Base-by-base conservation (phyloP, 2,329 filamentous ascomycete species). In the Thielaviopsis populi region DNA sequence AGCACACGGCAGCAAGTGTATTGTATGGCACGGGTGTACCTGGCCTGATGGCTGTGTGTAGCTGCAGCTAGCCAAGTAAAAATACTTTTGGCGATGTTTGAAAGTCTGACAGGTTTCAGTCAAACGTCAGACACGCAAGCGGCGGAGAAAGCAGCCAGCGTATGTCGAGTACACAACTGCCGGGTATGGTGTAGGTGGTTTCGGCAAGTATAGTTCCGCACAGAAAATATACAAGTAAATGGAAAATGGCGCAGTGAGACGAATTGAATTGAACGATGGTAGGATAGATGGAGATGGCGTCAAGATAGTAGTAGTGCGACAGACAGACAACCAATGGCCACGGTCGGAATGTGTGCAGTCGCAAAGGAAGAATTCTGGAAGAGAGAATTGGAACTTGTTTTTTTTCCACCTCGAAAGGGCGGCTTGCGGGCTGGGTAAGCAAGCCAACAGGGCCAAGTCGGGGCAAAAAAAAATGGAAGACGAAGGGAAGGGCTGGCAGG, bases 281-380 rank as follows among this genome's bases (percentile, higher is more conserved):
- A 56, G 30, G 53, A 30, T 37, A 33, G 53, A 37, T 17, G n/a
- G 15, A n/a, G 27, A 27, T 19, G 27, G 17, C 4, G 13, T 33
- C 17, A 3, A 15, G 1, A 1, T 10, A n/a, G 10, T 37, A n/a
- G 41, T 43, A 11, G 41, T 43, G 42, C 50, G 50, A 54, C 13
- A 30, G 11, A 10, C 22, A 22, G 50, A 54, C 13, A 30, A 6
- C 22, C 22, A 22, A 24, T 17, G 13, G 19, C 22, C 22, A 27
- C 50, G 22, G 30, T 24, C 13, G 37, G 58, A 56, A 37, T 56
- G 27, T 37, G 37, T 43, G 58, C 40, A 43, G 37, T 41, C 58
- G 41, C 58, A 8, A 60, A 43, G 58, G 24, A 33, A 43, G 58
- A 33, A n/a, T 56, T 56, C 53, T 56, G 37, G 53, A 56, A 56